These are phyloP conservation scores for Metarhizium brunneum DNA, from an alignment of 2,329 filamentous ascomycete species.

Conservation along the genomic window DNA sequence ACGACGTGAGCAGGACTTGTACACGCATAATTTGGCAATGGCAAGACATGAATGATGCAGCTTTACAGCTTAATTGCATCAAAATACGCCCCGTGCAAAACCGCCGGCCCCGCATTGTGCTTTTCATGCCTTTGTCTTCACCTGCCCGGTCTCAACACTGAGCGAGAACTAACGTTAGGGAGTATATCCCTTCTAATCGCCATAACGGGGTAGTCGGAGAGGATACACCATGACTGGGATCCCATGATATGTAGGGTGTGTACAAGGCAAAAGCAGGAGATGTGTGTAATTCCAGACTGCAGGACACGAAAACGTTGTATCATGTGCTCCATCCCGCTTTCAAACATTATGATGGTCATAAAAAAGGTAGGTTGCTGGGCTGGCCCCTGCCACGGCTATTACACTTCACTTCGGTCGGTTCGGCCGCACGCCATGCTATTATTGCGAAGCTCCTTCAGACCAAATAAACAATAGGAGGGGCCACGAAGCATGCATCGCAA, in stretches of 20 bases:
- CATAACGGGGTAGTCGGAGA: too few relatives aligned
- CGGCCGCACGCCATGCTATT: too few relatives aligned
- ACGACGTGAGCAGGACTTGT: background rate
- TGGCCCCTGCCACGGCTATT: background rate
- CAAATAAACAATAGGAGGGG: background rate
- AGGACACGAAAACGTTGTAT: too few relatives aligned
- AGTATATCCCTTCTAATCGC: too few relatives aligned
- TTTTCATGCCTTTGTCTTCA: background rate
- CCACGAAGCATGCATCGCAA: background rate
- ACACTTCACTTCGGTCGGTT: background rate
- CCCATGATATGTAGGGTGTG: too few relatives aligned
- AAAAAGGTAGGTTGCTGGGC: background rate
- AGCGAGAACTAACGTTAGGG: too few relatives aligned
- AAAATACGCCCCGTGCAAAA: background rate
- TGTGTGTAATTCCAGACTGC: background rate
- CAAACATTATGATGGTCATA: background rate
- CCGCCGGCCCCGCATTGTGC: background rate
- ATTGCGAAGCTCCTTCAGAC: background rate
- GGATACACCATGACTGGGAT: too few relatives aligned
- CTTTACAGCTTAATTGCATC: background rate
- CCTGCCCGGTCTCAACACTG: background rate
- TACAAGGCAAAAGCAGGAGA: background rate
- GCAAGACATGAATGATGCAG: background rate
- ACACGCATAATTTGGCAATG: background rate
- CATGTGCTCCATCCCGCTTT: background rate